Base-by-base conservation (phyloP, 768 basidiomycete species). In the Cyclocybe aegerita region DNA sequence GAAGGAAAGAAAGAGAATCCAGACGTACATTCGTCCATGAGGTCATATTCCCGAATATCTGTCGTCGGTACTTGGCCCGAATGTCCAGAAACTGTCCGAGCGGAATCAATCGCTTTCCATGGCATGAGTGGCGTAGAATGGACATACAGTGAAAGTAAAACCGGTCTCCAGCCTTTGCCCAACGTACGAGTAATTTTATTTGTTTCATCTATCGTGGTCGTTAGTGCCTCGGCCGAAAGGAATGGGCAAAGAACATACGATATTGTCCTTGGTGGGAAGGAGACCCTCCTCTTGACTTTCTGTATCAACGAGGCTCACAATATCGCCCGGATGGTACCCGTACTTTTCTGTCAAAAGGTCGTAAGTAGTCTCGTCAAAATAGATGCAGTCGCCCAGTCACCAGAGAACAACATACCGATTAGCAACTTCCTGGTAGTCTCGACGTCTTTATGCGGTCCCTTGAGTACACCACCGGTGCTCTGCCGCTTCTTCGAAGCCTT, bases 71-170 rank as follows among this genome's bases (percentile, higher is more conserved):
- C 16, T 43, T 52, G 44, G 31, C 33, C 50, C 44, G 45, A 42
- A 33, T 52, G 43, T 7, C 50, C 44, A 15, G 45, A 39, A 52
- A 46, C 44, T 45, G 16, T 4, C 3, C 7, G 5, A 10, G 10
- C 47, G 31, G 15, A 36, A 17, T 32, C 16, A 9, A 43, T 30
- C 42, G n/a, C 32, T 8, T 29, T 35, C 12, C 12, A 17, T 17
- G 1, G 37, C 34, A 46, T 46, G 34, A 14, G 32, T 36, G n/a
- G 15, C 10, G 15, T 31, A 36, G 34, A 10, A 11, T 31, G 15
- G 15, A 34, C 49, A 36, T 12, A 50, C 49, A 50, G 42, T 50
- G 49, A 16, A 50, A 50, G 15, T 33, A 50, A 14, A 50, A 34
- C 6, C 42, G 33, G 11, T 50, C 49, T 1, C 49, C 41, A 4